Evolutionary conservation across 345 rosid species (phyloP).

Genomic region (Pistacia atlantica): DNA sequence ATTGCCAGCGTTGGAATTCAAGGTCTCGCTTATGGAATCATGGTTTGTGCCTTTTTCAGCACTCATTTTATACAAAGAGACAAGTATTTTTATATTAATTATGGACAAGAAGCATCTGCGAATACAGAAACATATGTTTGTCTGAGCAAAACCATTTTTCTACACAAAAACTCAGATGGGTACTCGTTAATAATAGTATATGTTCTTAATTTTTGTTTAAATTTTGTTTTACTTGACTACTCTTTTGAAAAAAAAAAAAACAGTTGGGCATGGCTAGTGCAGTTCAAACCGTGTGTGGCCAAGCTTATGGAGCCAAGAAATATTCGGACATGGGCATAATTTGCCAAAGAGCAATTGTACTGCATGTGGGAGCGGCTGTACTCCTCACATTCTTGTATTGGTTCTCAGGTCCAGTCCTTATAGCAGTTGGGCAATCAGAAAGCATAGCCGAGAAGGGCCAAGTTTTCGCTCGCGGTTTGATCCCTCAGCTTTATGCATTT

Average conservation of each 20-base stretch:
- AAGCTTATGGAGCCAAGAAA: conserved; percentile 85
- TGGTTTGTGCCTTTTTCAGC: conserved; percentile 46
- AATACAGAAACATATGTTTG: not conserved
- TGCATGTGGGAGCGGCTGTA: conserved; percentile 74
- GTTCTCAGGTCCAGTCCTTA: conserved; percentile 61
- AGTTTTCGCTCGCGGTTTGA: conserved; percentile 68
- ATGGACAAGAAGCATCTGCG: not conserved
- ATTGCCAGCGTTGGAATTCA: conserved; percentile 87
- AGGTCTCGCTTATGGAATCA: conserved; percentile 93
- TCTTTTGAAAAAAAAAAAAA: no score
- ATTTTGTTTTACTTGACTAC: not conserved
- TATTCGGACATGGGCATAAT: conserved; percentile 78
- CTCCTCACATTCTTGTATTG: conserved; percentile 70
- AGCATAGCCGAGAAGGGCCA: conserved; percentile 70
- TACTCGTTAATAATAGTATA: not conserved
- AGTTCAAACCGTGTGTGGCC: conserved; percentile 94
- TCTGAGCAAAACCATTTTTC: not conserved
- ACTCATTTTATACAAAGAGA: no score
- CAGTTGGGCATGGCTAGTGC: conserved; percentile 98
- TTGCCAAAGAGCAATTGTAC: conserved; percentile 87
- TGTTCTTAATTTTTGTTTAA: not conserved
- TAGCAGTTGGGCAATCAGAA: conserved; percentile 61
- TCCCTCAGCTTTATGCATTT: conserved; percentile 83
- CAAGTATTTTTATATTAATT: no score
- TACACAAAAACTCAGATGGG: no score